Evolutionary conservation across 2,329 filamentous ascomycete species (phyloP), one percentile per base, ranked within the genome.

Genomic region (Penicillium sp.): DNA sequence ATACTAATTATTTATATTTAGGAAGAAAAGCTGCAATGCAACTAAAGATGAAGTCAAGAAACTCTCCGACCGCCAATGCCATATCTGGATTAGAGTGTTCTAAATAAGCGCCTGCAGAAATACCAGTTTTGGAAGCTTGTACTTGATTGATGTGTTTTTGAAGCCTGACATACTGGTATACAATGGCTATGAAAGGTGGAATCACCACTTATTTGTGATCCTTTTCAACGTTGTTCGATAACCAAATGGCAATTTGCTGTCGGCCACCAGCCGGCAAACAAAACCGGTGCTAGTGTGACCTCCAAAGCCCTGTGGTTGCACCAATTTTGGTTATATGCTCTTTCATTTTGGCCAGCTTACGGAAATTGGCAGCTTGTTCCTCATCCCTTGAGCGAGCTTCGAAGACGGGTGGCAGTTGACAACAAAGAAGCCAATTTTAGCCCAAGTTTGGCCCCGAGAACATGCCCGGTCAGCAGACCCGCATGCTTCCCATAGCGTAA

Each of bases 371-470:
- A 38, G 2, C 6, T 14, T 8, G 41, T 49, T 44, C n/a, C n/a
- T n/a, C 27, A 27, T 38, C 26, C 35, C 39, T 27, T 36, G 18
- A 42, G 47, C 43, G 48, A 58, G 39, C 11, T 55, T 46, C 26
- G 30, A 27, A 46, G 7, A 54, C 49, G 34, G n/a, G 45, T 49
- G 46, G 35, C 40, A 19, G 13, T 34, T 40, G 51, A 47, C 44
- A 62, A 63, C 61, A 63, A 59, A 61, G 56, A 57, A 35, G 45
- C 41, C 49, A 47, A 46, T 36, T 58, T 53, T 57, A 53, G 61
- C 29, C 38, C 45, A 34, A 40, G 8, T 19, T 42, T 53, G 16
- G 16, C n/a, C 26, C 18, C 27, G 27, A 23, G 4, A 4, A 18
- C 19, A n/a, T 41, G 26, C 42, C n/a, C 46, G 32, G 46, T 54